Conservation (phyloP, 345 rosid species). For the Lumnitzera racemosa region DNA sequence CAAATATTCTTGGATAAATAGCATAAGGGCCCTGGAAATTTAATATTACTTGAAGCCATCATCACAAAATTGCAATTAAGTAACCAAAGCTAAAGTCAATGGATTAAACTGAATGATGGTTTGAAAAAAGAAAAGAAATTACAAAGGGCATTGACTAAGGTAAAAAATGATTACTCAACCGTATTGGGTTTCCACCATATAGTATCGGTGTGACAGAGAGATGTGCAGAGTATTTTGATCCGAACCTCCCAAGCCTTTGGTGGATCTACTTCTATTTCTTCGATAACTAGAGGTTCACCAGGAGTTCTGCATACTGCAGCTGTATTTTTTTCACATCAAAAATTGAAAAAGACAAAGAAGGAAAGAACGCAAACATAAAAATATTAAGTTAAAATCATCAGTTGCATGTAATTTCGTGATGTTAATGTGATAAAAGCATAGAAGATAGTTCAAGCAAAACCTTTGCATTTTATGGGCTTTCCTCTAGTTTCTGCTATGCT, state of each 20-base stretch:
- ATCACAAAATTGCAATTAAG: too few relatives aligned
- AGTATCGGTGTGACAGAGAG: constrained; percentile 60
- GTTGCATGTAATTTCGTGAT: not conserved
- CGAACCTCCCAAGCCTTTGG: constrained; percentile 66
- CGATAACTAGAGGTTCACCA: constrained; percentile 43
- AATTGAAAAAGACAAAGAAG: not conserved
- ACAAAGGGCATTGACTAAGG: not conserved
- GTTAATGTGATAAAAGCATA: not conserved
- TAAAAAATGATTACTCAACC: constrained; percentile 16
- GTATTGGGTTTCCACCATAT: constrained; percentile 33
- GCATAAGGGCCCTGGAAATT: constrained; percentile 36
- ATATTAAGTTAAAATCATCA: too few relatives aligned
- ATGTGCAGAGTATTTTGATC: constrained; percentile 62
- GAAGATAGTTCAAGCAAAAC: not conserved
- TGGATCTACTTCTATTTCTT: constrained; percentile 65
- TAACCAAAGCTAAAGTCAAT: too few relatives aligned
- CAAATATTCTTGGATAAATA: constrained; percentile 51
- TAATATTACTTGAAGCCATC: too few relatives aligned
- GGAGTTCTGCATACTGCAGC: constrained; percentile 56
- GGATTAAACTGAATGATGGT: too few relatives aligned
- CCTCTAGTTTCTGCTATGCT: constrained; percentile 18
- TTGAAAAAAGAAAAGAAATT: too few relatives aligned
- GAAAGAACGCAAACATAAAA: not conserved
- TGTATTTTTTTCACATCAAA: constrained; percentile 2
- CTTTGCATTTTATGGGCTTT: constrained; percentile 53